Evolutionary conservation across 106 monocot species (phyloP).

Genomic region (Dendrobium huoshanense): DNA sequence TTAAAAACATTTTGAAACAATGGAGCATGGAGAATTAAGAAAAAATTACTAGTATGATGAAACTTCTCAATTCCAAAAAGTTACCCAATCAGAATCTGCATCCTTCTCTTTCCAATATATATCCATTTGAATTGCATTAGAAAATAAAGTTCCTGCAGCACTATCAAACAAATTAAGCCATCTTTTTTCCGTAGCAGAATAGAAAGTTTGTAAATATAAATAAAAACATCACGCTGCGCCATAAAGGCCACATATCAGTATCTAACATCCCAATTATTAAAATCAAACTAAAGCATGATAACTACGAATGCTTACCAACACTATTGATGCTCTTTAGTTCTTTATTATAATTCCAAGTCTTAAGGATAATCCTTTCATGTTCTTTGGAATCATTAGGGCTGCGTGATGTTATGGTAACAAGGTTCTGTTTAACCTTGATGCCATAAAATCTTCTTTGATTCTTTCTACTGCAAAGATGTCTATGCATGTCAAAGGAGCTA

Average conservation of each 20-base stretch:
- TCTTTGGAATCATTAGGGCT: background rate
- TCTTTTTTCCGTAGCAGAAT: background rate
- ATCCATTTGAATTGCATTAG: constrained; percentile 40
- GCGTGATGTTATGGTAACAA: too few species aligned
- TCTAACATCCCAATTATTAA: background rate
- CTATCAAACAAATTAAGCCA: background rate
- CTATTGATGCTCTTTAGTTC: background rate
- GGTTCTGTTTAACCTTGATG: too few species aligned
- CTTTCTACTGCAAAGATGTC: too few species aligned
- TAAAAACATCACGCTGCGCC: background rate
- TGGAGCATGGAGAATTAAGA: background rate
- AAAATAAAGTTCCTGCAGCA: constrained; percentile 40
- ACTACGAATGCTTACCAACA: background rate
- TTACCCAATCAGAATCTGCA: constrained; percentile 91
- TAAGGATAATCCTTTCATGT: background rate
- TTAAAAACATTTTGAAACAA: background rate
- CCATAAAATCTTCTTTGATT: too few species aligned
- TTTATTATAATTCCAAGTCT: background rate
- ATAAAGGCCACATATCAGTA: background rate
- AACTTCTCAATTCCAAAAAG: background rate
- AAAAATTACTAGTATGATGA: constrained; percentile 4
- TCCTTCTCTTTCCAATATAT: constrained; percentile 93
- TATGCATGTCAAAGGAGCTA: too few species aligned
- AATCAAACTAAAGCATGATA: background rate
- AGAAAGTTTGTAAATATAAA: background rate